Base-by-base conservation (phyloP, 192 early-diverging fungal species). In the Radiomyces spectabilis region DNA sequence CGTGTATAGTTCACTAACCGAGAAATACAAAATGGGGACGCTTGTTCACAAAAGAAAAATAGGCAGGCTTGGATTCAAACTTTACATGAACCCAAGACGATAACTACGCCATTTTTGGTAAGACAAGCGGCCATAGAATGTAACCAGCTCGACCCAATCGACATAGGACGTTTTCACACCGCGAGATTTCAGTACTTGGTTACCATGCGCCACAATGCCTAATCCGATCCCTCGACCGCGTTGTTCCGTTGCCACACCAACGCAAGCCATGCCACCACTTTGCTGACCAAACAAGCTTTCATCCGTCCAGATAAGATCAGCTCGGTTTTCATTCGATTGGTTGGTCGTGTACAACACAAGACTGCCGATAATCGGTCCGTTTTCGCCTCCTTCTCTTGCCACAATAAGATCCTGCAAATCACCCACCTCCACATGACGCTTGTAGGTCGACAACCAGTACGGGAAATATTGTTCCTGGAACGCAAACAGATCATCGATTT, bases 181-280 rank as follows among this genome's bases (percentile, higher is more conserved):
- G 7, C 68, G 55, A n/a, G 19, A 21, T 35, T 41, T 41, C 6
- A 70, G 44, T 5, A 70, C 42, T 18, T 60, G 43, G 33, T 70
- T 70, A 6, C 61, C 68, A 48, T 61, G 57, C 26, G 57, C 61
- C 34, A 65, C 58, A 30, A 70, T 70, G 9, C 62, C 68, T 1
- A 64, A 34, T 1, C 68, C 68, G 32, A 65, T 70, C 8, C 61
- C 62, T 44, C 67, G 51, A 1, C 61, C 61, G 13, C 67, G 61
- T 25, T 63, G 53, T 9, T 69, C 51, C 10, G 41, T 42, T 13
- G 67, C 61, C 24, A 65, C 62, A 22, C 68, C 62, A 26, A 70
- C 68, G 41, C 68, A 70, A 22, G 68, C 61, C 62, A 70, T 70
- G 24, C 61, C 68, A 12, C 68, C 68, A 45, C 61, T 54, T 8